These are phyloP conservation scores for Globisporangium ultimum DNA, from an alignment of 352 stramenopile species.

Conservation along the genomic window DNA sequence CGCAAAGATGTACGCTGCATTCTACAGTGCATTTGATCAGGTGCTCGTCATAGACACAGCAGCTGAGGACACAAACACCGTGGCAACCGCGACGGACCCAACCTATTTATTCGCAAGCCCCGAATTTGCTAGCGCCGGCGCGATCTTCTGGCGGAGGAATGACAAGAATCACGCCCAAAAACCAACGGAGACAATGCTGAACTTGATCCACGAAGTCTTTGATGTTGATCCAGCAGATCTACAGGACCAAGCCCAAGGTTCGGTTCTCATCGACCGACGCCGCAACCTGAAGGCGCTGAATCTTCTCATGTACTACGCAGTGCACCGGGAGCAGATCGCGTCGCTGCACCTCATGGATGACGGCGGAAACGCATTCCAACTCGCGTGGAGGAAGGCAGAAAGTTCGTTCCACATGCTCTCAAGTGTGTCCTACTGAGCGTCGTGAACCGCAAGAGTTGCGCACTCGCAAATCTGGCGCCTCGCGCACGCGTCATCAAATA, in stretches of 20 bases:
- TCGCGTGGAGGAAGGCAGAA: constrained; percentile 57
- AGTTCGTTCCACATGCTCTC: constrained; percentile 48
- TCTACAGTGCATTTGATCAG: constrained; percentile 63
- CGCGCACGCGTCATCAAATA: no score
- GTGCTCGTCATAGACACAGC: constrained; percentile 71
- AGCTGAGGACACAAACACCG: constrained; percentile 28
- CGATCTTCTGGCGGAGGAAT: constrained; percentile 56
- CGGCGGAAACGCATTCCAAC: constrained; percentile 67
- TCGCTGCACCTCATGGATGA: constrained; percentile 41
- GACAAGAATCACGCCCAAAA: constrained; percentile 41
- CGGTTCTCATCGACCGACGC: constrained; percentile 58
- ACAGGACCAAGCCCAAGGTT: constrained; percentile 71
- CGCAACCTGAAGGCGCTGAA: constrained; percentile 39
- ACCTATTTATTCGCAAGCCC: constrained; percentile 50
- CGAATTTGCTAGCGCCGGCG: constrained; percentile 36
- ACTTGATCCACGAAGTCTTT: constrained; percentile 54
- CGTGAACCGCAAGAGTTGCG: no score
- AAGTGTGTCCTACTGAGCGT: not conserved
- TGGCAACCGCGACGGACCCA: constrained; percentile 19
- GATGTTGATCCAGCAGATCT: constrained; percentile 40
- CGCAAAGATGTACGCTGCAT: constrained; percentile 58
- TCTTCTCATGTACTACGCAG: constrained; percentile 53
- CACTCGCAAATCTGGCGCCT: no score
- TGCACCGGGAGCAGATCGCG: constrained; percentile 32
- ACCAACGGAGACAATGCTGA: constrained; percentile 29